Conservation (phyloP, 768 basidiomycete species). For the Lactifluus hygrophoroides region DNA sequence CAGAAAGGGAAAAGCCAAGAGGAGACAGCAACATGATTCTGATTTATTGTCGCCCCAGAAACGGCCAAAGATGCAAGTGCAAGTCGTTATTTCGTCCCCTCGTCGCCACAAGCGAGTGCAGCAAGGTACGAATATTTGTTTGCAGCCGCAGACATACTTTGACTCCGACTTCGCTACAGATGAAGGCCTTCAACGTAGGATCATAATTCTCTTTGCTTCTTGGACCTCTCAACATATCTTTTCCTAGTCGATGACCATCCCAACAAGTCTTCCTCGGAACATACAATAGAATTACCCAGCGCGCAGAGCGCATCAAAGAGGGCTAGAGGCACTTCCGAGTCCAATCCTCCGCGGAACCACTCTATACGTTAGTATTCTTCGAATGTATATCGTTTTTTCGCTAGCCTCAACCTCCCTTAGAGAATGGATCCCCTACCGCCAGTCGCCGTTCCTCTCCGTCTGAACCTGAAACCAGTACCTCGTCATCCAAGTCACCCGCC, state of each 20-base stretch:
- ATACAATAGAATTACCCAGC: not conserved
- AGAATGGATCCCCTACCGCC: not conserved
- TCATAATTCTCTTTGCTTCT: too few relatives aligned
- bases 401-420: not conserved
- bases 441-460: not conserved
- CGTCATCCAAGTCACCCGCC: slow-evolving; percentile 6
- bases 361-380: slow-evolving; percentile 4
- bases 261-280: not conserved
- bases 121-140: not conserved
- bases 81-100: slow-evolving; percentile 16
- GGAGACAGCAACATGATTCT: slow-evolving; percentile 7
- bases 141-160: too few relatives aligned
- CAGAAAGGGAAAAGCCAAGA: not conserved
- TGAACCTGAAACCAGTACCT: not conserved
- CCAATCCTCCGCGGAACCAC: not conserved
- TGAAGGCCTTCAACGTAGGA: not conserved
- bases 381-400: not conserved
- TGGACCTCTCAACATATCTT: not conserved
- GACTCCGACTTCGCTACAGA: too few relatives aligned
- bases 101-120: not conserved
- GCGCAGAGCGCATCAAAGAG: not conserved
- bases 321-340: not conserved
- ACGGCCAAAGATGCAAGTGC: slow-evolving; percentile 22
- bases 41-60: slow-evolving; percentile 24
- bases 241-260: not conserved